Conservation (phyloP, 805 yeast species). For the Saccharomycopsis capsularis region DNA sequence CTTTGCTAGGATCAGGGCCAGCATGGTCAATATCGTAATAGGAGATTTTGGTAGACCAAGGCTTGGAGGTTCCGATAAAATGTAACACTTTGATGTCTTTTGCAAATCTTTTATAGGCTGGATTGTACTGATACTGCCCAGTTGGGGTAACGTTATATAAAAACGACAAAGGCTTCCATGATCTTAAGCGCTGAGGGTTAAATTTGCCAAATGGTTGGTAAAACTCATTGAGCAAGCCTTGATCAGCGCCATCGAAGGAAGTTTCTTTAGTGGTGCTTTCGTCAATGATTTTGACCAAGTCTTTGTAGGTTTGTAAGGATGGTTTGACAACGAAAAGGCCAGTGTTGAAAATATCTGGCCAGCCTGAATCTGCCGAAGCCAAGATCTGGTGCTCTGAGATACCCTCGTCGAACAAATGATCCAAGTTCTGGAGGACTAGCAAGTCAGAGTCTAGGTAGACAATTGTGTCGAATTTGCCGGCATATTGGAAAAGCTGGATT, state of each 20-base stretch:
- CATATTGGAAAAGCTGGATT: slow-evolving; percentile 41
- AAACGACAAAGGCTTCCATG: slow-evolving; percentile 75
- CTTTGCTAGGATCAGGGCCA: not conserved
- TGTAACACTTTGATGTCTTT: slow-evolving; percentile 45
- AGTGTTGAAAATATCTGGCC: slow-evolving; percentile 86
- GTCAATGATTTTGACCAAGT: slow-evolving; percentile 32
- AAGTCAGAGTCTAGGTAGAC: slow-evolving; percentile 64
- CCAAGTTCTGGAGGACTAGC: slow-evolving; percentile 25
- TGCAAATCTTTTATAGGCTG: slow-evolving; percentile 54
- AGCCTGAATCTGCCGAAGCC: slow-evolving; percentile 80
- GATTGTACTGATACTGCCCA: slow-evolving; percentile 59
- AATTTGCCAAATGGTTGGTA: slow-evolving; percentile 34
- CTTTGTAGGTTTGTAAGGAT: slow-evolving; percentile 43
- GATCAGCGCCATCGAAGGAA: slow-evolving; percentile 87
- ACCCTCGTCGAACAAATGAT: slow-evolving; percentile 5
- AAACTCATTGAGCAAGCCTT: slow-evolving; percentile 77
- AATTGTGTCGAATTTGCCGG: slow-evolving; percentile 38
- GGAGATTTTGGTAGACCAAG: slow-evolving; percentile 36
- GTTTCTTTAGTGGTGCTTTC: slow-evolving; percentile 23
- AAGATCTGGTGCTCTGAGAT: slow-evolving; percentile 7
- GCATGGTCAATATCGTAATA: not conserved
- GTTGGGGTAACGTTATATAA: slow-evolving; percentile 73
- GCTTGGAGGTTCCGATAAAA: slow-evolving; percentile 59
- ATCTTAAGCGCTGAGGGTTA: slow-evolving; percentile 22
- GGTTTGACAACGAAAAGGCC: slow-evolving; percentile 69